Base-by-base conservation (phyloP, 2,329 filamentous ascomycete species). In the Verticillium alfalfae region DNA sequence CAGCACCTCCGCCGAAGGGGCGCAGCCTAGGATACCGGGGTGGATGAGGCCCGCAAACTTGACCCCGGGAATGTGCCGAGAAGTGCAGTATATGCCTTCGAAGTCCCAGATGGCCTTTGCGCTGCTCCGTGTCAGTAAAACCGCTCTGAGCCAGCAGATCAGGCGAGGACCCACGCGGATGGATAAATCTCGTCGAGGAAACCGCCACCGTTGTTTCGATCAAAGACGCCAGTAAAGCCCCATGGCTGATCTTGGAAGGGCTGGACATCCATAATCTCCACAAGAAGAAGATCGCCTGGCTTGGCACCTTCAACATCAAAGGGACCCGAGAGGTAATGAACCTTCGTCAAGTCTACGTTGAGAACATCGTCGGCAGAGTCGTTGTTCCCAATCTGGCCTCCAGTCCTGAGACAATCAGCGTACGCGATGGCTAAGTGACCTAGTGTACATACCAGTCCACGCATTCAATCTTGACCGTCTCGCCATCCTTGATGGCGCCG, bases 261-360 rank as follows among this genome's bases (percentile, higher is more conserved):
- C 77, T 97, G 92, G 0, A 97, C 91, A 70, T 97, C 93, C 74
- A 94, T 92, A 66, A 97, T 97, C 73, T 97, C 92, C 8, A 97
- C 90, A 0, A 96, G 78, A 0, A 96, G 81, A 1, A 96, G 81
- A 71, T 97, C 93, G 0, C 93, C 93, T 0, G 93, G 92, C 73
- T 93, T 86, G 1, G 92, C 92, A 1, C 86, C 88, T 70, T 93
- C 90, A 61, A 97, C 84, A 60, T 97, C 90, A 66, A 97, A 97
- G 0, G 93, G 93, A 0, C 93, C 93, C 0, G 89, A 93, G 5
- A 97, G 84, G 72, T 96, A 97, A 75, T 97, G 93, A 56, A 96
- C 84, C 62, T 85, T 84, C 26, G 91, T 96, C 3, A 97, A 80
- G 71, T 97, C 93, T 59, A 96, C 89, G 66, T 95, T 88, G 64